Evolutionary conservation across 2,329 filamentous ascomycete species (phyloP).

Genomic region (Coniella vitis): DNA sequence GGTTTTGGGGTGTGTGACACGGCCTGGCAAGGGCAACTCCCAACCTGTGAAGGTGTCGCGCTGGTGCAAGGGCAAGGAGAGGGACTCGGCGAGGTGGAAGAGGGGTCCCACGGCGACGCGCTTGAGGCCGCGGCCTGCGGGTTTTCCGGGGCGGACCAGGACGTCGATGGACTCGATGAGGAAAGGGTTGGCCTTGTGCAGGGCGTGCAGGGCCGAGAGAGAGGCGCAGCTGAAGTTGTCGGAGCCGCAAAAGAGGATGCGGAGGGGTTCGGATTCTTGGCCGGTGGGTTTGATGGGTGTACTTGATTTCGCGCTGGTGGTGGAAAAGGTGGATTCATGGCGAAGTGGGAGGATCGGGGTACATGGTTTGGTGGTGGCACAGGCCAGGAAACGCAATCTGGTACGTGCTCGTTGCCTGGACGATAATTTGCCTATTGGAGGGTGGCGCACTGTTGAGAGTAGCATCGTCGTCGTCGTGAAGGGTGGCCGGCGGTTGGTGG

Average conservation of each 20-base stretch:
- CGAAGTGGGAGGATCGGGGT: neutral
- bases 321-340: neutral
- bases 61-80: slow-evolving; percentile 64
- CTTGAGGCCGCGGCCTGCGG: slow-evolving; percentile 68
- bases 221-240: slow-evolving; percentile 83
- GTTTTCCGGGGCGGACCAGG: slow-evolving; percentile 72
- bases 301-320: no score
- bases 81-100: slow-evolving; percentile 53
- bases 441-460: neutral
- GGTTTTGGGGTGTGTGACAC: slow-evolving; percentile 11
- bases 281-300: no score
- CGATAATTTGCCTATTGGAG: neutral
- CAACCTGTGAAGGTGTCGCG: slow-evolving; percentile 78
- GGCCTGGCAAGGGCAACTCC: slow-evolving; percentile 33
- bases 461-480: no score
- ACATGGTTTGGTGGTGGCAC: no score
- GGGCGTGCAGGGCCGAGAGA: slow-evolving; percentile 59
- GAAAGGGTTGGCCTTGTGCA: slow-evolving; percentile 43
- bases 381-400: no score
- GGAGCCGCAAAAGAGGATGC: slow-evolving; percentile 90
- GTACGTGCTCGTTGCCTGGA: neutral
- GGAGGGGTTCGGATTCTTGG: slow-evolving; percentile 51
- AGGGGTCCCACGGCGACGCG: slow-evolving; percentile 66
- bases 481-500: no score
- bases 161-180: slow-evolving; percentile 76